Evolutionary conservation across 306 rosid genomes (phyloP).

Genomic region (Mimosa pudica): DNA sequence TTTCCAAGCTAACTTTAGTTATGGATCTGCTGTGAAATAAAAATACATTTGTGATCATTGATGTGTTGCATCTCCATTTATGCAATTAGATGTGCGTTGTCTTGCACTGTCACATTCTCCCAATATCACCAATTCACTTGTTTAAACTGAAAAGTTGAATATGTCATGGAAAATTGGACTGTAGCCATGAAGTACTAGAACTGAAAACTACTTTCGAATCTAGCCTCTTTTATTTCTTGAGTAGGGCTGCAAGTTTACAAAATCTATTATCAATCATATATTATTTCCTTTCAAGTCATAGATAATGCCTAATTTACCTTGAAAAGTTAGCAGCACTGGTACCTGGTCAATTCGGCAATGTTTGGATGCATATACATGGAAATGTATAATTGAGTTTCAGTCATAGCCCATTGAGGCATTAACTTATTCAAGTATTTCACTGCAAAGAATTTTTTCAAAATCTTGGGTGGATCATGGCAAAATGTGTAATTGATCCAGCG

Average conservation of each 20-base stretch:
- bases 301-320: conserved; percentile 3
- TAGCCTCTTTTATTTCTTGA: conserved; percentile 12
- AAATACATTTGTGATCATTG: neutral
- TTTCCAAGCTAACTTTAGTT: conserved; percentile 16
- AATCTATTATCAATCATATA: neutral
- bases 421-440: neutral
- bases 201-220: neutral
- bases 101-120: conserved; percentile 16
- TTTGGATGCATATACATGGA: neutral
- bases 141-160: conserved; percentile 16
- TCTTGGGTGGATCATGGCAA: neutral
- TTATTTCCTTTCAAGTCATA: neutral
- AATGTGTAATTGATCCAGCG: neutral
- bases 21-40: conserved; percentile 6
- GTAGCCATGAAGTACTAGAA: neutral
- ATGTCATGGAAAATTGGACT: neutral
- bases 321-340: conserved; percentile 6
- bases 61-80: conserved; percentile 2
- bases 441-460: conserved; percentile 3
- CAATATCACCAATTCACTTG: conserved; percentile 6
- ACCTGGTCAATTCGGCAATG: neutral
- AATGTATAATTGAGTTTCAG: neutral
- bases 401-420: conserved; percentile 1
- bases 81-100: neutral
- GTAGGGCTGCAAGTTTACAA: conserved; percentile 8